phyloP scores from a whole-genome alignment of 257 asterid species.

The Striga asiatica region DNA sequence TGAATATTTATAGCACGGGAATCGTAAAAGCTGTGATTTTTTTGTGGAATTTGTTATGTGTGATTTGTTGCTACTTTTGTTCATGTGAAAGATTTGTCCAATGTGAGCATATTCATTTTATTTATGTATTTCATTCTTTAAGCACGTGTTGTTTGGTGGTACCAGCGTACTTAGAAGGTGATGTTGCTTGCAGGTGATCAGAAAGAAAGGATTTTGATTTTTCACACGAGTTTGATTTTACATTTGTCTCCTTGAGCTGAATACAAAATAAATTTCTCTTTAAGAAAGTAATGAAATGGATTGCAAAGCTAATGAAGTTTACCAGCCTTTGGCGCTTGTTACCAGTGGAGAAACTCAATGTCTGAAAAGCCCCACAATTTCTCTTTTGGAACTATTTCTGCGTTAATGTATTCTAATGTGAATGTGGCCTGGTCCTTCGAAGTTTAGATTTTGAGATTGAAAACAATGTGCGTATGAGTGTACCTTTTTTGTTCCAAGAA shows the following conservation, averaged over 20 bases:
- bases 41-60: background rate
- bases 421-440: background rate
- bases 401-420: background rate
- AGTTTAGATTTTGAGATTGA: background rate
- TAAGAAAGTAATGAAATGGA: background rate
- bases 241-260: background rate
- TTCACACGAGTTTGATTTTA: background rate
- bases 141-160: background rate
- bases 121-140: background rate
- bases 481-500: background rate
- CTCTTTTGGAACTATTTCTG: background rate
- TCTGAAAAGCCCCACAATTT: too few species aligned
- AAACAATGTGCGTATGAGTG: background rate
- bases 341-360: too few species aligned
- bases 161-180: constrained; percentile 13
- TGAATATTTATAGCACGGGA: background rate
- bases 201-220: background rate
- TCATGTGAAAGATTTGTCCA: background rate
- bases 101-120: background rate
- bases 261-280: background rate
- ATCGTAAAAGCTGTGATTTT: background rate
- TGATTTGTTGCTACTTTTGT: background rate
- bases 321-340: background rate
- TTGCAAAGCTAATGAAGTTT: background rate
- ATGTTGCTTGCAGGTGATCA: background rate